Percentiles rank a stretch among this genome's conserved stretches.
Evolutionary conservation across 2,329 filamentous ascomycete genomes (phyloP).

Genomic region (Coleophoma cylindrospora): DNA sequence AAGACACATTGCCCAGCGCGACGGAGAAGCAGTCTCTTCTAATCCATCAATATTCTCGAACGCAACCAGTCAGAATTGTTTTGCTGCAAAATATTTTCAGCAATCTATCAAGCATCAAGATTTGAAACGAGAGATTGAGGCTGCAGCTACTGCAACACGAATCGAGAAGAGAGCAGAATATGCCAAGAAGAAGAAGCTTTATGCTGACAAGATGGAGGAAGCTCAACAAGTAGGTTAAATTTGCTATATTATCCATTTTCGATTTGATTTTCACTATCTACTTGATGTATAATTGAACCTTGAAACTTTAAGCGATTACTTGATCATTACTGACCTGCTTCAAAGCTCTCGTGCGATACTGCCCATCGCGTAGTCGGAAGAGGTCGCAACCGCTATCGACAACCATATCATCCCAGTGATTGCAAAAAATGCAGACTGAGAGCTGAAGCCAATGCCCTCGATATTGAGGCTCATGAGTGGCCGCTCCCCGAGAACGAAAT

Average conservation of each 20-base stretch:
- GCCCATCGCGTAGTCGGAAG: background rate
- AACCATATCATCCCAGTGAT: background rate
- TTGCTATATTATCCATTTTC: no score
- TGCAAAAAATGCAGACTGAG: constrained; percentile 33
- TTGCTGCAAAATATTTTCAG: constrained; percentile 43
- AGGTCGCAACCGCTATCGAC: constrained; percentile 2
- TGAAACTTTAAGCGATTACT: no score
- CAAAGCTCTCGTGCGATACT: background rate
- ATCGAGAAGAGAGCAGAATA: constrained; percentile 30
- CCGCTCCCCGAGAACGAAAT: constrained; percentile 26
- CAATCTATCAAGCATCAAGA: constrained; percentile 34
- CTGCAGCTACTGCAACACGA: constrained; percentile 25
- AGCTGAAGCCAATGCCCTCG: constrained; percentile 29
- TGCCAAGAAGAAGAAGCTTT: constrained; percentile 18
- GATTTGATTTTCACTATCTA: no score
- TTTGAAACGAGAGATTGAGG: constrained; percentile 32
- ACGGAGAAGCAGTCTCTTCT: background rate
- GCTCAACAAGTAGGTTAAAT: background rate
- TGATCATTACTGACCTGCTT: background rate
- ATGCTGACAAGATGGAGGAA: constrained; percentile 10
- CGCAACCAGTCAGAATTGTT: constrained; percentile 30
- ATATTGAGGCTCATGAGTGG: constrained; percentile 50
- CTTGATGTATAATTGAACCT: no score
- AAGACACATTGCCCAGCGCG: constrained; percentile 32
- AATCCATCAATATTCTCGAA: constrained; percentile 31